Base-by-base conservation (phyloP, 495 filamentous ascomycete genomes). In the Neohortaea acidophila region DNA sequence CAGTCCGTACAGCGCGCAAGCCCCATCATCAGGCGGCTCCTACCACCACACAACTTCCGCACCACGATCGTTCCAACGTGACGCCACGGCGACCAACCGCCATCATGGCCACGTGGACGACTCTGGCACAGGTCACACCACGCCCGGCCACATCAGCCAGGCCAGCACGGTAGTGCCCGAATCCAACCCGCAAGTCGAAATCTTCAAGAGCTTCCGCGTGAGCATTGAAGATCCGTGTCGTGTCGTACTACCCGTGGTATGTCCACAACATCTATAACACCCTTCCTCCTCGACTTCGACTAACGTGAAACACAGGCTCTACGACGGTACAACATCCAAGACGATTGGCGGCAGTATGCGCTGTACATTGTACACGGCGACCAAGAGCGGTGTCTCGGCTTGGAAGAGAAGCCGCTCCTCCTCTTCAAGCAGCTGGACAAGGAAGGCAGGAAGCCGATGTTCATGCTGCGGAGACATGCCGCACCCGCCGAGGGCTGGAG, bases 371-470 rank as follows among this genome's bases (percentile, higher is more conserved):
- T 97, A 1, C 89, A 93, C 49, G 89, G 89, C 14, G 86, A 97
- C 46, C 82, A 97, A 59, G 89, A 97, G 63, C 74, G 89, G 17
- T 97, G 89, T 58, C 61, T 97, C 14, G 84, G 78, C 1, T 59
- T 93, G 41, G 78, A 94, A 24, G 89, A 97, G 61, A 83, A 86
- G 51, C 89, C 89, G 17, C 66, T 97, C 28, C 84, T 93, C 40
- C 63, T 97, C 41, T 97, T 97, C 65, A 97, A 97, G 63, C 86
- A 94, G 51, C 64, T 96, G 30, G 85, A 94, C 56, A 82, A 80
- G 51, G 89, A 97, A 60, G 91, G 91, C 10, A 77, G 84, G 57
- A 97, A 97, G 54, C 89, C 89, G 22, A 96, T 97, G 89, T 97
- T 96, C 54, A 97, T 97, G 89, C 59, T 97, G 27, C 64, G 89